Evolutionary conservation across 2,329 filamentous ascomycete genomes (phyloP), one percentile per base, ranked within the genome.

Genomic region (Sphaceloma murrayae): DNA sequence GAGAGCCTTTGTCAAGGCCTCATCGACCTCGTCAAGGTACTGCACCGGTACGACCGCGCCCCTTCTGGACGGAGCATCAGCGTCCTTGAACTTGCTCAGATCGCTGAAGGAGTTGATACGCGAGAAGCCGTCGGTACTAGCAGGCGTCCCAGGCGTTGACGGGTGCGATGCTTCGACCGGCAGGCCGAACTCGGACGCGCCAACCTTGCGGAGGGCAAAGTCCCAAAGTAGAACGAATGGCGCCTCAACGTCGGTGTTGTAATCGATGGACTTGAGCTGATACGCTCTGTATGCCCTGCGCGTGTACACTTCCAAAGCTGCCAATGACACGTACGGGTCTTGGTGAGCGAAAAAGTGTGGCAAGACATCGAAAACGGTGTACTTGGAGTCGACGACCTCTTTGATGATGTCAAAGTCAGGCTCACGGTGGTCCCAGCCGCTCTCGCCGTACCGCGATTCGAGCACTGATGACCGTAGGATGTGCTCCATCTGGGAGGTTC

Each of bases 351-450:
- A 98, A 77, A 98, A 98, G 47, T 86, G 80, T 5, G 89, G 84
- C 53, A 98, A 67, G 13, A 98, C 91, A 60, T 98, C 91, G 55
- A 95, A 94, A 52, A 98, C 91, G 31, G 89, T 96, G 70, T 93
- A 96, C 69, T 94, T 94, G 45, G 91, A 96, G 65, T 98, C 91
- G 43, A 98, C 86, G 22, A 98, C 88, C 65, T 98, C 91, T 72
- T 94, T 94, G 67, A 98, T 82, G 52, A 94, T 73, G 16, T 93
- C 83, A 44, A 94, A 70, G 65, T 82, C 85, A 36, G 91, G 91
- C 65, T 95, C 85, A 53, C 91, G 77, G 68, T 98, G 91, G 52
- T 95, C 89, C 84, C 85, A 94, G 42, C 89, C 88, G 49, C 85
- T 88, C 73, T 98, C 91, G 48, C 91, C 91, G 58, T 98, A 98